Evolutionary conservation across 2,329 filamentous ascomycete species (phyloP), one percentile per base, ranked within the genome.

Genomic region (Colletotrichum phormii): DNA sequence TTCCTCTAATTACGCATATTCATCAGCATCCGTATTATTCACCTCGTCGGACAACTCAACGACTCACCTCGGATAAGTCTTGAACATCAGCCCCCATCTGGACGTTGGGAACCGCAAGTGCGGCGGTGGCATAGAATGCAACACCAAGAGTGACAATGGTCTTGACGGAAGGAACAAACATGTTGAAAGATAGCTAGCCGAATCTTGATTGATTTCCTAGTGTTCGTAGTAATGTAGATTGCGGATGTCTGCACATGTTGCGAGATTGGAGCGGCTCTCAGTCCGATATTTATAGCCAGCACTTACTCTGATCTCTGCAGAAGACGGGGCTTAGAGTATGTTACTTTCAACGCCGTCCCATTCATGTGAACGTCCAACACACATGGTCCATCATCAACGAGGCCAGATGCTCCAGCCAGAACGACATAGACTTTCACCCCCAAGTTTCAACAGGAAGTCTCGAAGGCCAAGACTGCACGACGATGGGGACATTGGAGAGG

Each of bases 391-490:
- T 37, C 31, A 37, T 4, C 5, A 13, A 22, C 3, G 33, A n/a
- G 18, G 13, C n/a, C 24, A 22, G 7, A n/a, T n/a, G 2, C 15
- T 64, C 18, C 8, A 5, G 18, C 8, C 42, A 49, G 8, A 49
- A 22, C 42, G 4, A 11, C 54, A 66, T 70, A 66, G 31, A 66
- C 62, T 70, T 49, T 70, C 24, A 26, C 35, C 9, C 18, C 6
- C n/a, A 66, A 18, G 67, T 70, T 70, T 70, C 54, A 33, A 69
- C 18, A 54, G 12, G 62, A 60, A 54, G 54, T 60, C 42, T 65
- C 62, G 18, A 13, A 3, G n/a, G 67, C 46, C 37, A 53, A 51
- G 24, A 26, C 7, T 63, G 26, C 49, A 4, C 8, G 42, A 18
- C 11, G n/a, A 29, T 18, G 24, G 18, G 42, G 59, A 18, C 26